Evolutionary conservation across 2,329 filamentous ascomycete genomes (phyloP).

Genomic region (Bipolaris cookei): DNA sequence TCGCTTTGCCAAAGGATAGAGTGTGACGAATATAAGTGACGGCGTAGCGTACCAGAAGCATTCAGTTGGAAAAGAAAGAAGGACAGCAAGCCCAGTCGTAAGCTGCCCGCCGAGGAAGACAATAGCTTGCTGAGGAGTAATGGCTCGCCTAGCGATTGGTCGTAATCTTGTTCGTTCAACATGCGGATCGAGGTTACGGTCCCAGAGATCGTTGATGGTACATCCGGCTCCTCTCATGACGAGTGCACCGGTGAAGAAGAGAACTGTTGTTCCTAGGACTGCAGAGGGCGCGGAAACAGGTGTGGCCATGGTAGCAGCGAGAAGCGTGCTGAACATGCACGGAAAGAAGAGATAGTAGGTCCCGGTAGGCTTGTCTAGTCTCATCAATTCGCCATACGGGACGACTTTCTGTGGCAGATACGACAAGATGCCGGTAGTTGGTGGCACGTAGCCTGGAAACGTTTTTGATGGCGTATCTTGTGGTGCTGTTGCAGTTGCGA

Average conservation of each 20-base stretch:
- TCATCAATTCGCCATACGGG: conserved; percentile 81
- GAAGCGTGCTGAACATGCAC: conserved; percentile 81
- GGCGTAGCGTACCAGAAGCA: conserved; percentile 82
- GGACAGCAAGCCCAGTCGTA: conserved; percentile 72
- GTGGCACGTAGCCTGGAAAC: conserved; percentile 64
- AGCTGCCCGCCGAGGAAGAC: conserved; percentile 78
- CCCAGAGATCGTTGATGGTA: conserved; percentile 90
- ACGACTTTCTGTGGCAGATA: conserved; percentile 71
- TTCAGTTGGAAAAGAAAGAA: conserved; percentile 75
- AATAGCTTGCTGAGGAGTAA: conserved; percentile 74
- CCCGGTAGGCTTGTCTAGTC: conserved; percentile 80
- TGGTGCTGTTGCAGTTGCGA: conserved; percentile 24
- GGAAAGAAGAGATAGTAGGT: conserved; percentile 87
- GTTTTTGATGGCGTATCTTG: conserved; percentile 18
- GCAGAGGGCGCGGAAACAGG: conserved; percentile 67
- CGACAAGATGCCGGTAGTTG: conserved; percentile 73
- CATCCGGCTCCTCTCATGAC: conserved; percentile 90
- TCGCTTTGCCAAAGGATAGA: conserved; percentile 83
- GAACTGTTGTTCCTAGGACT: conserved; percentile 66
- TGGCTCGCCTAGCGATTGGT: conserved; percentile 79
- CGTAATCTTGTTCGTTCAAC: conserved; percentile 77
- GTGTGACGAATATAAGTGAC: conserved; percentile 73
- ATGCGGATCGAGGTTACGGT: conserved; percentile 82
- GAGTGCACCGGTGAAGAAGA: conserved; percentile 78
- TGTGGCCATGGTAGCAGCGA: conserved; percentile 73